phyloP scores from a whole-genome alignment of 495 filamentous ascomycete species.

The Aspergillus incahuasiensis region DNA sequence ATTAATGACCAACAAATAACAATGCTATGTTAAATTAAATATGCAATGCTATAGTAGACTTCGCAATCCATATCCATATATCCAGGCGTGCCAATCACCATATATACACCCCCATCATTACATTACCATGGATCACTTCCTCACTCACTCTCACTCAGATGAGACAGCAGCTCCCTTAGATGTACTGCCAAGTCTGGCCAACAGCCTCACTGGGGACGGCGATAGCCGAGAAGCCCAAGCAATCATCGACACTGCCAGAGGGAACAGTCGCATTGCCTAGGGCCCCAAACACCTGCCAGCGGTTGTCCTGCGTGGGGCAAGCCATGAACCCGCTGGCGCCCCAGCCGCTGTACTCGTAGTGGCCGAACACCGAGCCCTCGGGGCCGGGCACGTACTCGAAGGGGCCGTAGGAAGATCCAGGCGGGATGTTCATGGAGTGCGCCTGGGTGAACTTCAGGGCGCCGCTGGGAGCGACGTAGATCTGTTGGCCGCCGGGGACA shows the following conservation, averaged over 20 bases:
- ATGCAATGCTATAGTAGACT: not conserved
- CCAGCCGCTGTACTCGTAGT: conserved; percentile 29
- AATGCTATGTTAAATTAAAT: not conserved
- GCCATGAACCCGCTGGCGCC: conserved; percentile 41
- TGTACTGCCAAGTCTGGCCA: conserved; percentile 41
- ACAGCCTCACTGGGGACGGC: conserved; percentile 22
- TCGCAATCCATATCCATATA: not conserved
- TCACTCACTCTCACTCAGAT: no score
- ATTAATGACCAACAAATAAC: no score
- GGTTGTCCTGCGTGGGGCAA: conserved; percentile 33
- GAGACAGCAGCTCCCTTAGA: conserved; percentile 17
- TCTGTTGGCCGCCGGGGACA: conserved; percentile 62
- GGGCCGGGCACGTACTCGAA: conserved; percentile 34
- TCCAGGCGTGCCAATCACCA: not conserved
- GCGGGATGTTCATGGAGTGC: conserved; percentile 54
- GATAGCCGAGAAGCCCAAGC: conserved; percentile 38
- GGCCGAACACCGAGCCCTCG: conserved; percentile 21
- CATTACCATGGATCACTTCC: no score
- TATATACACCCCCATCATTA: not conserved
- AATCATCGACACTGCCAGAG: conserved; percentile 30
- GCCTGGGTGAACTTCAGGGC: conserved; percentile 56
- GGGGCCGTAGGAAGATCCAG: conserved; percentile 43
- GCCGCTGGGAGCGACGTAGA: conserved; percentile 55
- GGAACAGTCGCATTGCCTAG: conserved; percentile 39
- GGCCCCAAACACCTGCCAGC: conserved; percentile 43